A percentile compares a stretch with the other conserved stretches of the same genome.
These are phyloP conservation scores for Leucaena leucocephala DNA, from an alignment of 306 rosid genomes.

Conservation along the genomic window DNA sequence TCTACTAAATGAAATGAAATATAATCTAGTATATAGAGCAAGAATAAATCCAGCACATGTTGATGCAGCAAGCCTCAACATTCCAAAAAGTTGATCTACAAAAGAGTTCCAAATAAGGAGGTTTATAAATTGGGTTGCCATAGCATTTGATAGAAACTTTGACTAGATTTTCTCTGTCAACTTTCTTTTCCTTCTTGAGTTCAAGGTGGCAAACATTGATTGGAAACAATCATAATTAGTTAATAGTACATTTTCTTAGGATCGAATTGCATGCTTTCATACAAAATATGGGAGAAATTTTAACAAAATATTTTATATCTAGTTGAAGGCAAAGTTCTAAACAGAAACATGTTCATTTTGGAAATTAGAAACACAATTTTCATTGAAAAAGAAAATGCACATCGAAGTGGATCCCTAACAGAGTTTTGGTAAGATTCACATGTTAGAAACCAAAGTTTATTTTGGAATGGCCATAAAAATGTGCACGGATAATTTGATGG, in stretches of 20 bases:
- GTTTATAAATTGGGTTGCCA: conserved; percentile 77
- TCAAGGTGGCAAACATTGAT: conserved; percentile 94
- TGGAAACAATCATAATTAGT: conserved; percentile 40
- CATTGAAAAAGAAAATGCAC: neutral
- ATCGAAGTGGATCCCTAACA: too few relatives aligned
- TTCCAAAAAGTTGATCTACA: conserved; percentile 24
- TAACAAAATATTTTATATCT: neutral
- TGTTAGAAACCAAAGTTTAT: conserved; percentile 11
- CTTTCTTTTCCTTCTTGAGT: conserved; percentile 76
- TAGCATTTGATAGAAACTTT: conserved; percentile 73
- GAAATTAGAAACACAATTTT: neutral
- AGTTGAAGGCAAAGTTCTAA: neutral
- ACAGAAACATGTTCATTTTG: neutral
- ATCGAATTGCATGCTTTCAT: conserved; percentile 16
- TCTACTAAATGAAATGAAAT: conserved; percentile 22
- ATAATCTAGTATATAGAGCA: conserved; percentile 17
- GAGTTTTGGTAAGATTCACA: neutral
- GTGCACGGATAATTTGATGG: neutral
- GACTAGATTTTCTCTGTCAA: conserved; percentile 61
- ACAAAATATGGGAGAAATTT: conserved; percentile 2
- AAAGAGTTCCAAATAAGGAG: conserved; percentile 73
- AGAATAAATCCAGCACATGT: conserved; percentile 33
- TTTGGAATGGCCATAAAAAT: conserved; percentile 6
- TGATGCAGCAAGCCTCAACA: conserved; percentile 17
- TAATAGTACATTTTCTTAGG: conserved; percentile 29